Evolutionary conservation across 108 stramenopile species (phyloP), one percentile per base, ranked within the genome.

Genomic region (Cyclotella kingstonii): DNA sequence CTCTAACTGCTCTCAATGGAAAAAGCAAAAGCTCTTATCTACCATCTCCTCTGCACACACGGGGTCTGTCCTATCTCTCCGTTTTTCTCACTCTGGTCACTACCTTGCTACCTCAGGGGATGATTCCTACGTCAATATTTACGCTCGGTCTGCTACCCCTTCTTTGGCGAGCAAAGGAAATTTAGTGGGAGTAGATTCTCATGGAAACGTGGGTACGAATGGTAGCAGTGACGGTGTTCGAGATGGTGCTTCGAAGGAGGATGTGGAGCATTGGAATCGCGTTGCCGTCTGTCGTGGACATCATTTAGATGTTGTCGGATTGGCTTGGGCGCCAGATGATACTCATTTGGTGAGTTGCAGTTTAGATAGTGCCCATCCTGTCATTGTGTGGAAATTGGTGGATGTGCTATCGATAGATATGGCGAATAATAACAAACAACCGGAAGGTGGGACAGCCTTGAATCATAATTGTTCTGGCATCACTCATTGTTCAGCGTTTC

Each of bases 301-400:
- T 76, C 71, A 71, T 18, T 58, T 93, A 39, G 92, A 93, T 80
- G 92, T 84, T 18, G 92, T 93, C 10, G 92, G 86, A 15, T 72
- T 93, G 70, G 92, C 92, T 11, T 93, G 92, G 92, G 86, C 92
- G 43, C 92, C 92, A 4, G 92, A 90, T 56, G 92, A 93, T 70
- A 85, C 78, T 44, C 84, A 90, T 59, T 68, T 93, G 59, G 89
- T 90, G 14, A 80, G 77, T 38, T 93, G 92, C 59, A 90, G 89
- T 48, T 74, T 93, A 36, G 92, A 93, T 63, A 82, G 80, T 36
- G 84, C 84, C 30, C 74, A 89, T 41, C 92, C 92, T 17, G 88
- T 90, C 17, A 81, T 84, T 78, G 87, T 93, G 34, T 93, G 92
- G 92, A 86, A 81, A 28, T 60, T 87, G 40, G 82, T 73, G 39